These are phyloP conservation scores for Suzukiozyma palmioleophila DNA, from an alignment of 1,139 yeast genomes.

Conservation along the genomic window DNA sequence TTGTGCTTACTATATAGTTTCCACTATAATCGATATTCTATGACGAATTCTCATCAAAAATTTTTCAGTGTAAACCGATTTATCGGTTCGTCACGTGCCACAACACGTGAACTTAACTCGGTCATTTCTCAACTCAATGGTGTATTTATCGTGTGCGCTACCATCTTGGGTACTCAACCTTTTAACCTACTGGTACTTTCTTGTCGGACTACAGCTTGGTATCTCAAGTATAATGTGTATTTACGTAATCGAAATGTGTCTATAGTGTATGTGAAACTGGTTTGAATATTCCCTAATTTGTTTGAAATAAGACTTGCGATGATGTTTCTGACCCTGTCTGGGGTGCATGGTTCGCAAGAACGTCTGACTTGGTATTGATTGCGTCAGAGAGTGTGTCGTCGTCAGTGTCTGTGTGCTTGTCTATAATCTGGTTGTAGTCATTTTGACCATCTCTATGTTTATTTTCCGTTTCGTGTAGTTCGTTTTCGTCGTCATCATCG, in stretches of 20 bases:
- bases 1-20: neutral
- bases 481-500: slow-evolving; percentile 7
- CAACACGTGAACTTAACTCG: neutral
- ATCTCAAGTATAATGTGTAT: neutral
- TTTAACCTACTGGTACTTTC: too few species aligned
- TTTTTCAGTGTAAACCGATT: neutral
- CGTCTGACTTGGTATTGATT: slow-evolving; percentile 7
- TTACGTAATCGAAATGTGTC: too few species aligned
- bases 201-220: too few species aligned
- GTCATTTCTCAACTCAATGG: too few species aligned
- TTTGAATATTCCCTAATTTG: too few species aligned
- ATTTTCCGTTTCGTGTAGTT: neutral
- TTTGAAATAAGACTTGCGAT: too few species aligned
- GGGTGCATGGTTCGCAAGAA: too few species aligned
- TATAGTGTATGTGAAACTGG: too few species aligned
- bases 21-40: neutral
- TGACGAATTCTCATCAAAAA: slow-evolving; percentile 4
- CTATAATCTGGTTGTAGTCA: slow-evolving; percentile 4
- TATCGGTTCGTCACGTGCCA: neutral
- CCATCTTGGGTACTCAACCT: too few species aligned
- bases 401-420: slow-evolving; percentile 12
- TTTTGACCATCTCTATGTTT: too few species aligned
- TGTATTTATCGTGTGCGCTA: too few species aligned
- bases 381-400: slow-evolving; percentile 7
- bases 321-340: too few species aligned